Evolutionary conservation across 2,329 filamentous ascomycete genomes (phyloP).

Genomic region (Orbilia brochopaga): DNA sequence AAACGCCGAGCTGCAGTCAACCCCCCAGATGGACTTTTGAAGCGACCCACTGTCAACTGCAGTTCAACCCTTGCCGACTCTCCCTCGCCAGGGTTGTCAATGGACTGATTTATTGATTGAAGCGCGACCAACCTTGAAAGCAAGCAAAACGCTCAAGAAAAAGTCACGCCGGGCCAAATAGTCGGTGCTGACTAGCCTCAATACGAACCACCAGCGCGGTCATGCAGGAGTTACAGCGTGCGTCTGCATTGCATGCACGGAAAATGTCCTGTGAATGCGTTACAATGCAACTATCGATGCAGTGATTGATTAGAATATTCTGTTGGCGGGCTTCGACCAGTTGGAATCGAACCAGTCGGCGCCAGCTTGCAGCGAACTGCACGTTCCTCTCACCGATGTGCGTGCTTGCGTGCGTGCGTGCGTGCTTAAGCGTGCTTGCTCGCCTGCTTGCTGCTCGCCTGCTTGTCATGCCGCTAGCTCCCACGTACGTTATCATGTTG

Average conservation of each 20-base stretch:
- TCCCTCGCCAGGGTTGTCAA: constrained; percentile 17
- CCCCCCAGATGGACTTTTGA: constrained; percentile 38
- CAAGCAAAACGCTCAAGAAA: constrained; percentile 5
- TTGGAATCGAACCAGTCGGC: constrained; percentile 14
- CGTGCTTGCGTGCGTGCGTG: too few species aligned
- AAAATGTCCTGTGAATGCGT: constrained; percentile 28
- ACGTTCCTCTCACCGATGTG: constrained; percentile 21
- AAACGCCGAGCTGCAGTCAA: constrained; percentile 43
- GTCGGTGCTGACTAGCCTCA: neutral
- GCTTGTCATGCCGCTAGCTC: constrained; percentile 14
- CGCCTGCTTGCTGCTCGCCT: constrained; percentile 8
- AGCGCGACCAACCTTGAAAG: neutral
- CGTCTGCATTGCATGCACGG: constrained; percentile 20
- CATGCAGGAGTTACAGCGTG: constrained; percentile 41
- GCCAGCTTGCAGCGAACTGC: constrained; percentile 29
- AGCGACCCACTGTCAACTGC: constrained; percentile 39
- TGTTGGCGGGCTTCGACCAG: constrained; percentile 4
- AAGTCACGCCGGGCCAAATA: constrained; percentile 22
- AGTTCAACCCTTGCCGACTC: constrained; percentile 17
- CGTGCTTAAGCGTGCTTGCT: too few species aligned
- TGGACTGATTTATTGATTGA: constrained; percentile 26
- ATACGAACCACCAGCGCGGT: constrained; percentile 33
- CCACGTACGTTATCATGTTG: neutral
- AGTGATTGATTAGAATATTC: constrained; percentile 11
- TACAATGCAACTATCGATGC: constrained; percentile 42